A percentile compares a stretch with the other conserved stretches of the same genome.
Evolutionary conservation across 345 rosid genomes (phyloP).

Genomic region (Salix udensis): DNA sequence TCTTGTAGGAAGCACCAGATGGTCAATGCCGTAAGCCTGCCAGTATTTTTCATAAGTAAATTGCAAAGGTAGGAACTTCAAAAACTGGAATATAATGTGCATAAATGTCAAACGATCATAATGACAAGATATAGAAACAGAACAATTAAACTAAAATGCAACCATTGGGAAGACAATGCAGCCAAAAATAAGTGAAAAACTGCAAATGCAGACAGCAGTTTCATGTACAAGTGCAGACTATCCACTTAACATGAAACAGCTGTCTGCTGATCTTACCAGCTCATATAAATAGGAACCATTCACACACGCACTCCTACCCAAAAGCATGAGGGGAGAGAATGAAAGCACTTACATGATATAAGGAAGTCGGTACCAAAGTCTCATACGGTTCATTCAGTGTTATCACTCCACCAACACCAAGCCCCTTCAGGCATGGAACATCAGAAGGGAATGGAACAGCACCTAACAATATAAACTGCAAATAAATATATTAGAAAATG

Average conservation of each 20-base stretch:
- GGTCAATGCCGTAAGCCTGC: slow-evolving; percentile 74
- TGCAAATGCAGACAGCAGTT: background rate
- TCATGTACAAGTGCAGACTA: background rate
- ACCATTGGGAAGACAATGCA: background rate
- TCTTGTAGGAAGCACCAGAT: slow-evolving; percentile 92
- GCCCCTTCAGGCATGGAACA: slow-evolving; percentile 30
- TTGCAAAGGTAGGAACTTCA: background rate
- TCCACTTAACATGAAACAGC: background rate
- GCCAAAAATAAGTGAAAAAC: background rate
- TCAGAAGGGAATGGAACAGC: slow-evolving; percentile 37
- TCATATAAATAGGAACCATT: background rate
- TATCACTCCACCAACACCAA: slow-evolving; percentile 32
- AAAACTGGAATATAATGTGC: background rate
- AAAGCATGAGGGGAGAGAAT: background rate
- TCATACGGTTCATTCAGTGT: slow-evolving; percentile 33
- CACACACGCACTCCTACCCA: background rate
- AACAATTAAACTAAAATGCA: background rate
- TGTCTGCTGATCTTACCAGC: background rate
- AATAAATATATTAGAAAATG: background rate
- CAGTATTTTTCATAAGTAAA: slow-evolving; percentile 15
- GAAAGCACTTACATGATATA: slow-evolving; percentile 27
- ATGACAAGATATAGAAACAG: background rate
- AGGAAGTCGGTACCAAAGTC: slow-evolving; percentile 32
- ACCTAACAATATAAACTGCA: slow-evolving; percentile 31
- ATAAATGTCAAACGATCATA: background rate